These are phyloP conservation scores for Geum urbanum DNA, from an alignment of 306 rosid species.

Conservation along the genomic window DNA sequence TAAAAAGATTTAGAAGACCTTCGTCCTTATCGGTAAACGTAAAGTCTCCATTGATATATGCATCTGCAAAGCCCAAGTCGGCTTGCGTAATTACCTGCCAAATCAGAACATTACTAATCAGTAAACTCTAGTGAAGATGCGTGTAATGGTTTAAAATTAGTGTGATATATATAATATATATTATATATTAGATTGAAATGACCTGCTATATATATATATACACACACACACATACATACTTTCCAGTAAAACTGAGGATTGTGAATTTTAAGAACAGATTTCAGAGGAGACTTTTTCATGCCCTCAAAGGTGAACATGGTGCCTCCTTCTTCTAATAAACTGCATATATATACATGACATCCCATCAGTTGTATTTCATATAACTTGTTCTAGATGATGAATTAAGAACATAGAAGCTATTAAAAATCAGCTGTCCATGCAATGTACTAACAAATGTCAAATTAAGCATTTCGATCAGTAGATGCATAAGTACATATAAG, in stretches of 20 bases:
- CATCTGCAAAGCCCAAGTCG: conserved; percentile 92
- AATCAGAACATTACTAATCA: not conserved
- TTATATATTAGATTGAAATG: no score
- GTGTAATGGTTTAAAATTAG: no score
- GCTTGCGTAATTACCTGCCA: conserved; percentile 80
- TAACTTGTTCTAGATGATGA: no score
- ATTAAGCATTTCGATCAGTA: no score
- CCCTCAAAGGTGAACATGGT: conserved; percentile 76
- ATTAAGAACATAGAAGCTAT: no score
- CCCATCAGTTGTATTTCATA: no score
- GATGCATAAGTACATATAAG: not conserved
- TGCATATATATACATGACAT: conserved; percentile 42
- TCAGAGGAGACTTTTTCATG: conserved; percentile 36
- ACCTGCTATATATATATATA: not conserved
- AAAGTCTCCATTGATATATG: conserved; percentile 70
- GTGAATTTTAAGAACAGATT: conserved; percentile 55
- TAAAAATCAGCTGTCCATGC: no score
- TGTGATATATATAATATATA: no score
- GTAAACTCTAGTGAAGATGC: no score
- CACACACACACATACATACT: no score
- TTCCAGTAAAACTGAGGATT: conserved; percentile 92
- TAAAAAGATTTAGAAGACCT: conserved; percentile 58
- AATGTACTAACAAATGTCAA: no score
- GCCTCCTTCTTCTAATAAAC: conserved; percentile 90
- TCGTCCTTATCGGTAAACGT: conserved; percentile 62